Base-by-base conservation (phyloP, 768 basidiomycete species). In the Lactifluus hygrophoroides region DNA sequence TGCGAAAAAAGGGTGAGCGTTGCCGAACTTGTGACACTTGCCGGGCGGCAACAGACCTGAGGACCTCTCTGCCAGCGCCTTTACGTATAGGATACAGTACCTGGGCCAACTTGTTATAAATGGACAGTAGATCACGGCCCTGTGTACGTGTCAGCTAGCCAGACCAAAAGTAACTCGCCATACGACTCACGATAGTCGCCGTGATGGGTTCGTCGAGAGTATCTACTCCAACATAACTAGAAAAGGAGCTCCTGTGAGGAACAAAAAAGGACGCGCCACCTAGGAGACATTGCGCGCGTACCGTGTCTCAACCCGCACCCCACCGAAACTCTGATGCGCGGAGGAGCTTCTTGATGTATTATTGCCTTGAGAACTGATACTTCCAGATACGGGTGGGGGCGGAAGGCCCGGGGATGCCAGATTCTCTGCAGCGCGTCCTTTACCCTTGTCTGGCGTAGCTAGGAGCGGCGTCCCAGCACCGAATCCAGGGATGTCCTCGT, bases 181-280 rank as follows among this genome's bases (percentile, higher is more conserved):
- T 28, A 49, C 19, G 19, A 34, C 88, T 56, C 64, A 94, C 94
- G 59, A 98, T 94, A 0, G 94, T 98, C 32, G 80, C 79, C 5
- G 85, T 81, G 17, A 98, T 80, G 3, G 94, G 93, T 69, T 98
- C 94, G 66, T 97, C 94, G 32, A 98, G 78, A 0, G 94, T 96
- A 66, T 94, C 90, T 9, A 76, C 78, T 10, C 88, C 89, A n/a
- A 90, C 78, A 70, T 85, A 90, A 64, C 90, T 88, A 57, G 8
- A 50, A 35, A n/a, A 7, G 44, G n/a, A 25, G 16, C 5, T 28
- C 30, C 25, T 2, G 23, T 50, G 21, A 30, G 53, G n/a, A 28
- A 10, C 34, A n/a, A 8, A 35, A 9, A 50, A 42, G 10, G 38
- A 32, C n/a, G 46, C 38, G 28, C 14, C 16, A 6, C 6, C 23